Evolutionary conservation across 2,329 filamentous ascomycete genomes (phyloP).

Genomic region (Plenodomus biglobosus): DNA sequence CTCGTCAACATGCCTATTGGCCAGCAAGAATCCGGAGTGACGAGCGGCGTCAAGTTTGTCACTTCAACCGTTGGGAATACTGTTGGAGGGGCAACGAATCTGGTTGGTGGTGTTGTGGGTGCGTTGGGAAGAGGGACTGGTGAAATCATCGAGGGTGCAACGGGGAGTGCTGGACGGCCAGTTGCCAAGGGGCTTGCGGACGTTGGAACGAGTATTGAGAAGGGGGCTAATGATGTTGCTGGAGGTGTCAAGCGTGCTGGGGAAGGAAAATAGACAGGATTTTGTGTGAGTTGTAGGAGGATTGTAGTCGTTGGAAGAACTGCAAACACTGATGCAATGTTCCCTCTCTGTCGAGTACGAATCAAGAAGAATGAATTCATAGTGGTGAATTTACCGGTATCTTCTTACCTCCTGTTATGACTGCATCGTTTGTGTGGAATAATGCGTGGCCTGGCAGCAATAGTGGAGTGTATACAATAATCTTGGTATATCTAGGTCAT

Average conservation of each 20-base stretch:
- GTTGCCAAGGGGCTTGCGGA: constrained; percentile 48
- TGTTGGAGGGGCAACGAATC: constrained; percentile 56
- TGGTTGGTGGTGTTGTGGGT: constrained; percentile 56
- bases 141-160: constrained; percentile 51
- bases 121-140: constrained; percentile 49
- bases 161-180: constrained; percentile 47
- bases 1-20: constrained; percentile 36
- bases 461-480: background rate
- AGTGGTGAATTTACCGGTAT: no score
- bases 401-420: no score
- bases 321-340: no score
- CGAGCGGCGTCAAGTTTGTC: constrained; percentile 57
- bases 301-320: background rate
- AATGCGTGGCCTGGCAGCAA: background rate
- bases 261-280: constrained; percentile 45
- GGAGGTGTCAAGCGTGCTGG: constrained; percentile 52
- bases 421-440: background rate
- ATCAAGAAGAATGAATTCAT: no score
- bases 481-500: background rate
- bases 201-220: constrained; percentile 50
- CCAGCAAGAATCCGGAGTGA: constrained; percentile 49
- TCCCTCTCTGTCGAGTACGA: no score
- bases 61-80: constrained; percentile 60
- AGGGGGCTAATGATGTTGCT: constrained; percentile 47
- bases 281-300: background rate